Percentiles rank a stretch among this genome's conserved stretches.
These are phyloP conservation scores for Fusarium sp. DNA, from an alignment of 2,329 filamentous ascomycete species.

Conservation along the genomic window DNA sequence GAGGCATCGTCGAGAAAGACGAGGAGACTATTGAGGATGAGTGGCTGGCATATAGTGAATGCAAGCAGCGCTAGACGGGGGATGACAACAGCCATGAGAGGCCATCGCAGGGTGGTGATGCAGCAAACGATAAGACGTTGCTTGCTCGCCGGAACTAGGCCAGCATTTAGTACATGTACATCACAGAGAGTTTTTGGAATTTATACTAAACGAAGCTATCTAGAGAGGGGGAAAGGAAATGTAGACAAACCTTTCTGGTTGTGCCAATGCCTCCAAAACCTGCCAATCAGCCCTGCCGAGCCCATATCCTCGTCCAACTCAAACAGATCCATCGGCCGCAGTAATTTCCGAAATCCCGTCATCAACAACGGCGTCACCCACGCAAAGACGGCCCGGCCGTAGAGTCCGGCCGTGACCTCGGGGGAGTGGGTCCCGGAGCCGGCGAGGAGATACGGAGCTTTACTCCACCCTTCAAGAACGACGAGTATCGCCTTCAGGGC, in stretches of 20 bases:
- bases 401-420: conserved; percentile 56
- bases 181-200: conserved; percentile 27
- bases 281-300: conserved; percentile 48
- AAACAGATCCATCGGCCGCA: conserved; percentile 54
- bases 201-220: conserved; percentile 30
- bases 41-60: conserved; percentile 56
- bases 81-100: conserved; percentile 50
- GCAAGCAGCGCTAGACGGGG: conserved; percentile 53
- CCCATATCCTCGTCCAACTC: conserved; percentile 53
- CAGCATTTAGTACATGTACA: conserved; percentile 39
- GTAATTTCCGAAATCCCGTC: conserved; percentile 53
- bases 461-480: conserved; percentile 57
- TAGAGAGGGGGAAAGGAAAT: background rate
- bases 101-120: conserved; percentile 48
- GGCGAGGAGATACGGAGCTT: conserved; percentile 52
- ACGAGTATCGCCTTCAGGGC: conserved; percentile 54
- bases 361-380: conserved; percentile 57
- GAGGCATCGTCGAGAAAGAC: conserved; percentile 48
- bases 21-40: conserved; percentile 54
- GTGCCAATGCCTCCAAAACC: conserved; percentile 51
- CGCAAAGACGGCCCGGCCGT: conserved; percentile 55
- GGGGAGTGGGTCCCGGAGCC: conserved; percentile 51
- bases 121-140: conserved; percentile 50
- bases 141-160: conserved; percentile 34
- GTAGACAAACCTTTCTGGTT: conserved; percentile 45